These are phyloP conservation scores for Paulownia fortunei DNA, from an alignment of 257 asterid genomes.

Conservation along the genomic window DNA sequence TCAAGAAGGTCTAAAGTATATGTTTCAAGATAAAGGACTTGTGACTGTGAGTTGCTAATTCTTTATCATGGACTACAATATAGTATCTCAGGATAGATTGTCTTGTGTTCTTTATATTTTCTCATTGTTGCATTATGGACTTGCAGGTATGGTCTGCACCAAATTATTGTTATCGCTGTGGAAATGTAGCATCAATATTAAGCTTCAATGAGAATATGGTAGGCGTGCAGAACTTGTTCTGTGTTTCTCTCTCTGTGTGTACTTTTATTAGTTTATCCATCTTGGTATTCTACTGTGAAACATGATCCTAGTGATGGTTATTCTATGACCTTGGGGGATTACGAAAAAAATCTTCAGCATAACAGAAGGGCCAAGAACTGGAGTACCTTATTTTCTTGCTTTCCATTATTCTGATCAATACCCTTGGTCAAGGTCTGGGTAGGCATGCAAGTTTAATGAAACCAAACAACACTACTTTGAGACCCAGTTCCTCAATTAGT, in stretches of 20 bases:
- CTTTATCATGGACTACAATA: not conserved
- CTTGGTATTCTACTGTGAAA: not conserved
- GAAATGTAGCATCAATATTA: constrained; percentile 96
- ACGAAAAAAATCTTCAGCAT: not conserved
- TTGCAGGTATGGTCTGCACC: constrained; percentile 99
- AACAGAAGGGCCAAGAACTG: not conserved
- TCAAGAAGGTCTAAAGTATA: constrained; percentile 96
- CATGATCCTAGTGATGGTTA: not conserved
- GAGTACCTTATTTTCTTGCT: not conserved
- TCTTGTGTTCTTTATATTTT: not conserved
- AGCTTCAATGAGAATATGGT: constrained; percentile 99
- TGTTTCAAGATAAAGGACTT: constrained; percentile 99
- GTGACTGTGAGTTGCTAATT: constrained; percentile 80
- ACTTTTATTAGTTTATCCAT: not conserved
- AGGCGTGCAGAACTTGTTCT: constrained; percentile 13
- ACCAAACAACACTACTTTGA: not conserved
- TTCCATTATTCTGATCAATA: not conserved
- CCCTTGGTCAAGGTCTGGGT: not conserved
- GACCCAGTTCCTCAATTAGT: not conserved
- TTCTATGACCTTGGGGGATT: not conserved
- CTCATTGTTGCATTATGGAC: constrained; percentile 28
- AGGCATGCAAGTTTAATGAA: constrained; percentile 1
- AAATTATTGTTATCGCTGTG: constrained; percentile 97
- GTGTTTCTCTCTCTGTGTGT: not conserved
- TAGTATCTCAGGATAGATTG: not conserved